A percentile compares a stretch with the other conserved stretches of the same genome.
These are phyloP conservation scores for Ceriops zippeliana DNA, from an alignment of 345 rosid genomes.

Conservation along the genomic window DNA sequence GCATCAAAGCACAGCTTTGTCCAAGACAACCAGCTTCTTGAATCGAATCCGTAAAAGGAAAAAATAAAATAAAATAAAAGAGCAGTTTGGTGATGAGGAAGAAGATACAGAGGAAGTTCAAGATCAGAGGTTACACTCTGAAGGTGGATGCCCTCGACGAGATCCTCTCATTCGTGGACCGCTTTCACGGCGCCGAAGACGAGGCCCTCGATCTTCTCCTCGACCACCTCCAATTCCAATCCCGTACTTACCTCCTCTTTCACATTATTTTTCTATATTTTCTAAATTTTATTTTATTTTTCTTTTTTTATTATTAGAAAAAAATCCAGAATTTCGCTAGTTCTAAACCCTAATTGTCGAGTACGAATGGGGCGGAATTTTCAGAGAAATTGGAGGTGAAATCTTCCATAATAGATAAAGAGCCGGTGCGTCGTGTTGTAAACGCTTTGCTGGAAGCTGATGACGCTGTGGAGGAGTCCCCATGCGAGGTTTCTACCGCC, in stretches of 20 bases:
- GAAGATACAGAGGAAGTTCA: constrained; percentile 70
- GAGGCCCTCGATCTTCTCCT: constrained; percentile 79
- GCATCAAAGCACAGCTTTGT: no score
- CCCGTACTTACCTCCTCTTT: constrained; percentile 5
- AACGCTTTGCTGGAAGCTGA: constrained; percentile 60
- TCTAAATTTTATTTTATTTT: neutral
- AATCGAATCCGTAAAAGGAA: no score
- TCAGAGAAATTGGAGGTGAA: constrained; percentile 40
- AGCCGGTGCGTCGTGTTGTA: constrained; percentile 51
- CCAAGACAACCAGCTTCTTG: no score
- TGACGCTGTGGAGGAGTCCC: constrained; percentile 50
- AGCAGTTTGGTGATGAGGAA: constrained; percentile 38
- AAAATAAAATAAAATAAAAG: no score
- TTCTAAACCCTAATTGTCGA: no score
- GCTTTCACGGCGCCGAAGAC: constrained; percentile 60
- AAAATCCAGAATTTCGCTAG: no score
- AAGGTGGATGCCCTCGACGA: constrained; percentile 70
- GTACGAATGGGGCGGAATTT: neutral
- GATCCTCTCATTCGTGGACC: constrained; percentile 53
- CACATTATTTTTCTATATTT: no score
- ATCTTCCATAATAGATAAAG: constrained; percentile 66
- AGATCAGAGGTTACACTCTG: constrained; percentile 68
- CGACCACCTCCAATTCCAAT: constrained; percentile 54
- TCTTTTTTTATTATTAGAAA: no score
- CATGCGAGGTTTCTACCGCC: constrained; percentile 27